Percentiles rank a stretch among this genome's conserved stretches.
Evolutionary conservation across 331 rosid genomes (phyloP).

Genomic region (Acacia concinna): DNA sequence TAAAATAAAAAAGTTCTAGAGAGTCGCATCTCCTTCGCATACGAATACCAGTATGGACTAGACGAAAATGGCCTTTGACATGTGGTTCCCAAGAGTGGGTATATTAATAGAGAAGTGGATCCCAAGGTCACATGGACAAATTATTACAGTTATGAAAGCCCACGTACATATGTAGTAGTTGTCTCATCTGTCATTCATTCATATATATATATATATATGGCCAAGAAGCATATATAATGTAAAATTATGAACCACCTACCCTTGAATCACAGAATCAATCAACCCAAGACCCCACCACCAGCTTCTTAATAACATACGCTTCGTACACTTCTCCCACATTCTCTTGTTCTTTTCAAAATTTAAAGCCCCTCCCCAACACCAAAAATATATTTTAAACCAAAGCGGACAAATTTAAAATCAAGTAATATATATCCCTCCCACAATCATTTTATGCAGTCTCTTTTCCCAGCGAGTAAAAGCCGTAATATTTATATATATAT

Average conservation of each 20-base stretch:
- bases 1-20: too few species aligned
- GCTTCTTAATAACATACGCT: neutral
- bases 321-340: neutral
- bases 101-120: neutral
- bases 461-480: too few species aligned
- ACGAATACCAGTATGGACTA: too few species aligned
- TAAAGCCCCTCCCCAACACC: neutral
- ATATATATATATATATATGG: too few species aligned
- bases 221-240: neutral
- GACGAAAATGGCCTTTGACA: neutral
- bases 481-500: too few species aligned
- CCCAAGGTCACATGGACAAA: neutral
- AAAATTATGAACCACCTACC: neutral
- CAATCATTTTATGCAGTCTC: neutral
- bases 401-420: neutral
- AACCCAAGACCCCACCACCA: neutral
- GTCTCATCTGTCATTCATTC: neutral
- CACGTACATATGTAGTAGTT: neutral
- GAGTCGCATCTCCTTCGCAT: too few species aligned
- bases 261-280: neutral
- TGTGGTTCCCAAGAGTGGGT: neutral
- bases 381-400: neutral
- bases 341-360: slow-evolving; percentile 28
- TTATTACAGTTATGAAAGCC: neutral
- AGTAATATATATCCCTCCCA: neutral